Evolutionary conservation across 768 basidiomycete species (phyloP), one percentile per base, ranked within the genome.

Genomic region (Hydnomerulius pinastri): DNA sequence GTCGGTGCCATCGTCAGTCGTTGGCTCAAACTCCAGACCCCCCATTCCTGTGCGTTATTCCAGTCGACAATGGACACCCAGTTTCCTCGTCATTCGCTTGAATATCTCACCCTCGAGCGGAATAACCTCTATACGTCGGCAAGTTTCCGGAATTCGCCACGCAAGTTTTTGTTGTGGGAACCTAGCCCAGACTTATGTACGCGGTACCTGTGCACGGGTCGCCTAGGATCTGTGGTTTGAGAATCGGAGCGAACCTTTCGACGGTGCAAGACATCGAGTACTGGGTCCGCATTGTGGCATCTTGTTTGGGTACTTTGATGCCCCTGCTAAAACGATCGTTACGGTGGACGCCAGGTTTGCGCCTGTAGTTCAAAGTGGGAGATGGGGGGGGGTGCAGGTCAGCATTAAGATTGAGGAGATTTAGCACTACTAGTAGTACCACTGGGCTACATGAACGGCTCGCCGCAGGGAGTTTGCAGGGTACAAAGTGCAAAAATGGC

Each of bases 171-270:
- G 6, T 56, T 65, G 4, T 58, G 61, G 0, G 64, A 55, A 0
- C 63, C 58, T 37, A 65, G 52, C 20, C 56, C 64, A 1, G 30
- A 42, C 1, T 49, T 63, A 4, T 65, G 64, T 25, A 38, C 46
- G 4, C 59, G 55, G 2, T 65, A 65, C 38, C 55, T 65, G 46
- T 65, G 4, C 46, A 49, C 18, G 56, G 51, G 1, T 51, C 56
- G 8, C 64, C 63, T 1, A 43, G 40, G 4, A 21, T n/a, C 15
- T 65, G 63, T 18, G 46, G 49, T 33, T 28, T 65, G 10, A 58
- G 61, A 4, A 45, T 65, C 13, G 64, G 64, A 25, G 61, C 63
- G 4, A 59, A 65, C 44, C 64, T 65, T 35, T 66, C 64, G 4
- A 55, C 55, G 3, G 36, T 39, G 1, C 39, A 39, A 1, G 64